These are phyloP conservation scores for Cladorrhinum sp. DNA, from an alignment of 2,329 filamentous ascomycete species.

Conservation along the genomic window DNA sequence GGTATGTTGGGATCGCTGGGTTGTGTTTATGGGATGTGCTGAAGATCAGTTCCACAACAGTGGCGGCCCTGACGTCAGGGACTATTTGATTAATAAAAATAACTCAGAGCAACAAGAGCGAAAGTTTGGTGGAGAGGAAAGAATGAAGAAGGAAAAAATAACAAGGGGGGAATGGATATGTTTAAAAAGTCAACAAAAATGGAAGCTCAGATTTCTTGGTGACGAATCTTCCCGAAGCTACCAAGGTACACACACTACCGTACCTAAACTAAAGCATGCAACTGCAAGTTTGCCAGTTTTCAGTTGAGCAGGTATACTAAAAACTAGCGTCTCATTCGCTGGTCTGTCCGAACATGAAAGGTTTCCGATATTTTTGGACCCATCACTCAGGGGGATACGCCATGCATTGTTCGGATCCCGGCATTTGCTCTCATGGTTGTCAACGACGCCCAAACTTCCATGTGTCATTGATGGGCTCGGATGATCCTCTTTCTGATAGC, in stretches of 20 bases:
- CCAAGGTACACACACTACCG: background rate
- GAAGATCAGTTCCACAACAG: background rate
- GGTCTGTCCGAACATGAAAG: background rate
- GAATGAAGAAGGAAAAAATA: background rate
- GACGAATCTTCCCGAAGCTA: constrained; percentile 13
- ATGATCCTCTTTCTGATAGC: background rate
- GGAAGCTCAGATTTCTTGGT: background rate
- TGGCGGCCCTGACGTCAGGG: constrained; percentile 1
- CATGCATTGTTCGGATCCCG: background rate
- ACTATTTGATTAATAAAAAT: background rate
- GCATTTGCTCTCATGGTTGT: background rate
- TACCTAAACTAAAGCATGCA: background rate
- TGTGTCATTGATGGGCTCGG: background rate
- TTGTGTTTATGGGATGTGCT: background rate
- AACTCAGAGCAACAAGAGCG: background rate
- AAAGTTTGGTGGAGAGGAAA: background rate
- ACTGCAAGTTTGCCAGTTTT: background rate
- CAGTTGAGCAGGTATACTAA: background rate
- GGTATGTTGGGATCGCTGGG: too few species aligned
- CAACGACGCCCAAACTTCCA: too few species aligned
- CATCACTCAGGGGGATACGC: background rate
- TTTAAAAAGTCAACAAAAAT: constrained; percentile 1
- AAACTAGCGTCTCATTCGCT: background rate
- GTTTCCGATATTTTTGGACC: background rate
- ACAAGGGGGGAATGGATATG: background rate